A percentile compares a stretch with the other conserved stretches of the same genome.
These are phyloP conservation scores for Tulasnella sp. DNA, from an alignment of 768 basidiomycete genomes.

Conservation along the genomic window DNA sequence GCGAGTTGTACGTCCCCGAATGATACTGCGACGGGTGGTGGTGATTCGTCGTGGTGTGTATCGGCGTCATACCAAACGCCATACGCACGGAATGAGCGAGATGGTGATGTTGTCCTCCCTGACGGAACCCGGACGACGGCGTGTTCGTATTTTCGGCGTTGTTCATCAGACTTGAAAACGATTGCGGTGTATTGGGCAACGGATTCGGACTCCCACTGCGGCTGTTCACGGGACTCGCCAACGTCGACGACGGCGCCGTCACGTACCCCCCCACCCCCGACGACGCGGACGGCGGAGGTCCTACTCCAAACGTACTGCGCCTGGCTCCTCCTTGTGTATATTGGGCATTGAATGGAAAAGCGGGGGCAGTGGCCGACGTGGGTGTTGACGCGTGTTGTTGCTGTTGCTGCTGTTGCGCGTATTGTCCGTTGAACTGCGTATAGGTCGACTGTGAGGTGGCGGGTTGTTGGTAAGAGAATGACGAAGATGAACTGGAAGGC, in stretches of 20 bases:
- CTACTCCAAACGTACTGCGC: neutral
- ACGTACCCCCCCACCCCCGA: neutral
- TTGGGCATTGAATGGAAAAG: neutral
- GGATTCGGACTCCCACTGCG: constrained; percentile 21
- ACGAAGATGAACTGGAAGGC: constrained; percentile 7
- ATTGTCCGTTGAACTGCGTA: neutral
- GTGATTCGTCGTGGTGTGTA: constrained; percentile 26
- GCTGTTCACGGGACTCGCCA: constrained; percentile 10
- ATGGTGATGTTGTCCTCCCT: constrained; percentile 52
- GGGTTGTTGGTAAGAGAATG: neutral
- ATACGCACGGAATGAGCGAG: constrained; percentile 74
- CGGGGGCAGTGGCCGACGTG: neutral
- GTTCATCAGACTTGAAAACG: constrained; percentile 21
- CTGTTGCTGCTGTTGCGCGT: neutral
- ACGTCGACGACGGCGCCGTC: constrained; percentile 7
- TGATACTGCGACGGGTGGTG: neutral
- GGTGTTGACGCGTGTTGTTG: neutral
- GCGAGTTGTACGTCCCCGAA: neutral
- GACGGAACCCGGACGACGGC: too few relatives aligned
- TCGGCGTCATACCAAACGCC: constrained; percentile 89
- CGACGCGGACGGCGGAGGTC: constrained; percentile 5
- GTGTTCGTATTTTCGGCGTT: too few relatives aligned
- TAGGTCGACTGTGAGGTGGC: neutral
- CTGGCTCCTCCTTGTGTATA: neutral
- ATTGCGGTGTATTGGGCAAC: constrained; percentile 23